Evolutionary conservation across 345 rosid genomes (phyloP).

Genomic region (Combretum micranthum): DNA sequence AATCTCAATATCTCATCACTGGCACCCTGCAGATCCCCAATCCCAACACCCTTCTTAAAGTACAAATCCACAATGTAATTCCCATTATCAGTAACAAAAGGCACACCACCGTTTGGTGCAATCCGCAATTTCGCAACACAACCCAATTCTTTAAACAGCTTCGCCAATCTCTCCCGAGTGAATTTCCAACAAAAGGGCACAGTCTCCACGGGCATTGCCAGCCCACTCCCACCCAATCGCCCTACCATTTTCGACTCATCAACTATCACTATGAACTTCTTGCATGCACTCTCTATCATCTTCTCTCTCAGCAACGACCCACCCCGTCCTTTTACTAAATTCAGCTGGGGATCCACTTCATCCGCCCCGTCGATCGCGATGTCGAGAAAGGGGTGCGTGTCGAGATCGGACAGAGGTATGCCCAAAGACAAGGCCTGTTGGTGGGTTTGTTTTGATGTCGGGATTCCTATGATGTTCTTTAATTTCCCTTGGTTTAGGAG

Average conservation of each 20-base stretch:
- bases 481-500: slow-evolving; percentile 22
- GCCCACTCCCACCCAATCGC: slow-evolving; percentile 62
- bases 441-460: slow-evolving; percentile 64
- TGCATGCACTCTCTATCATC: slow-evolving; percentile 80
- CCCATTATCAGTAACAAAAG: slow-evolving; percentile 79
- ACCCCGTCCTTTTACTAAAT: slow-evolving; percentile 91
- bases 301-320: slow-evolving; percentile 90
- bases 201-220: slow-evolving; percentile 80
- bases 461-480: slow-evolving; percentile 22
- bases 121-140: slow-evolving; percentile 54
- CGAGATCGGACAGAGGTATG: slow-evolving; percentile 79
- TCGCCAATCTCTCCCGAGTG: slow-evolving; percentile 44
- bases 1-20: slow-evolving; percentile 71
- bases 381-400: slow-evolving; percentile 57
- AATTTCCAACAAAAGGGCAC: slow-evolving; percentile 82
- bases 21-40: slow-evolving; percentile 65
- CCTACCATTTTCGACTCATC: slow-evolving; percentile 63
- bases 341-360: slow-evolving; percentile 80
- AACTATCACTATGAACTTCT: slow-evolving; percentile 67
- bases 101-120: slow-evolving; percentile 18
- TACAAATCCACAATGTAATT: slow-evolving; percentile 78
- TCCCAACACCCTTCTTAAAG: slow-evolving; percentile 38
- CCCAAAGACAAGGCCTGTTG: slow-evolving; percentile 77
- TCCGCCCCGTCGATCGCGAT: slow-evolving; percentile 97
- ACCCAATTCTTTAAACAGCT: slow-evolving; percentile 49